Evolutionary conservation across 805 yeast species (phyloP).

Genomic region (Kuraishia floccosa): DNA sequence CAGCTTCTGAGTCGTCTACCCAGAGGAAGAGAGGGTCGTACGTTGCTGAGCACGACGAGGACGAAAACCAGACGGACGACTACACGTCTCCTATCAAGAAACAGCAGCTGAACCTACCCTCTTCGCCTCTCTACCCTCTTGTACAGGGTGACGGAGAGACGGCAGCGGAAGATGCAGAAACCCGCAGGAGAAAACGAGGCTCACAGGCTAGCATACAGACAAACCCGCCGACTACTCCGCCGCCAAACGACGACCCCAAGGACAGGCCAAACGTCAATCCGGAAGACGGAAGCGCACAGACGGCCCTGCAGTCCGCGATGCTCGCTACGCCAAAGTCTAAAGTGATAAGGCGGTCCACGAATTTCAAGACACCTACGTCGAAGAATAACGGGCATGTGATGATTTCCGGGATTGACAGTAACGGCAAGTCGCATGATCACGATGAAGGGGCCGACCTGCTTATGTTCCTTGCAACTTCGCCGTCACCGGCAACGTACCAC

Average conservation of each 20-base stretch:
- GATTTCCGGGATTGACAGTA: too few species aligned
- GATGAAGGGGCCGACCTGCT: slow-evolving; percentile 74
- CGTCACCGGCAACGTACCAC: slow-evolving; percentile 3
- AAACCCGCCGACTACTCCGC: not conserved
- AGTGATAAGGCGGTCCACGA: slow-evolving; percentile 5
- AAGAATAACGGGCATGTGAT: slow-evolving; percentile 2
- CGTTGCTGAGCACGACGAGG: not conserved
- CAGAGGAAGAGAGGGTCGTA: slow-evolving; percentile 1
- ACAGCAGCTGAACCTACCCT: slow-evolving; percentile 4
- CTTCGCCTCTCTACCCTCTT: slow-evolving; percentile 6
- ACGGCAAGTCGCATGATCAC: slow-evolving; percentile 10
- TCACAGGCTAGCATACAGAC: not conserved
- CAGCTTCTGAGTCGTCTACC: not conserved
- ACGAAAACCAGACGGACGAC: slow-evolving; percentile 5
- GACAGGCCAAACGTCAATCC: not conserved
- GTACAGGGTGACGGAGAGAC: not conserved
- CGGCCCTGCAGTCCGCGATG: slow-evolving; percentile 12
- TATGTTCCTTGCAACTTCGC: slow-evolving; percentile 52
- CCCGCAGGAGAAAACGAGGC: not conserved
- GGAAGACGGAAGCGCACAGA: slow-evolving; percentile 7
- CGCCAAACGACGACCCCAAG: slow-evolving; percentile 1
- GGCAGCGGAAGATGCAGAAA: not conserved
- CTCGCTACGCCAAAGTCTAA: slow-evolving; percentile 19
- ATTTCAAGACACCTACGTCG: slow-evolving; percentile 18
- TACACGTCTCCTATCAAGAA: slow-evolving; percentile 9